Percentiles rank a stretch among this genome's conserved stretches.
Conservation (phyloP, 1,284 basidiomycete species). For the Pulchroboletus neoregius region DNA sequence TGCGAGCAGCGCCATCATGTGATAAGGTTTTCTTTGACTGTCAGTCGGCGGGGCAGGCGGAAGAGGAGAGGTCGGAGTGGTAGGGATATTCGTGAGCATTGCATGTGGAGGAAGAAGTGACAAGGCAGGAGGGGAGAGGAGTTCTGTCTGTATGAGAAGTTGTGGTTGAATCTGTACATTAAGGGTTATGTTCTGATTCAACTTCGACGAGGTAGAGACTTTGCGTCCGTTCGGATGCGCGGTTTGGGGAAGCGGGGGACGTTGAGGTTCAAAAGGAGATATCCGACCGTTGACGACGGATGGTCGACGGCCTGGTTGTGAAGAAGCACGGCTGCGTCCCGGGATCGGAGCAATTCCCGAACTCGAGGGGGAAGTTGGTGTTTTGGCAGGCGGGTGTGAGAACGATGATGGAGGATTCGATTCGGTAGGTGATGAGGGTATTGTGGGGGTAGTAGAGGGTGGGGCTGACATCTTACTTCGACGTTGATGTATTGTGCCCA, state of each 20-base stretch:
- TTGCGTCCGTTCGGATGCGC: constrained; percentile 48
- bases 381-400: constrained; percentile 38
- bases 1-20: constrained; percentile 79
- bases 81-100: constrained; percentile 53
- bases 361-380: constrained; percentile 41
- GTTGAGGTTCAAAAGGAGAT: constrained; percentile 43
- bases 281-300: constrained; percentile 47
- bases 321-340: constrained; percentile 59
- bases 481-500: constrained; percentile 68
- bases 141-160: constrained; percentile 51
- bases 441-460: constrained; percentile 42
- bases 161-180: constrained; percentile 39
- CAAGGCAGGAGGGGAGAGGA: constrained; percentile 40
- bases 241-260: constrained; percentile 48
- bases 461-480: constrained; percentile 60
- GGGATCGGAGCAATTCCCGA: constrained; percentile 29
- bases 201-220: constrained; percentile 55
- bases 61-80: constrained; percentile 70
- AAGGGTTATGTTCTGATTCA: constrained; percentile 43
- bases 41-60: constrained; percentile 68
- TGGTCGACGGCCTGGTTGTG: constrained; percentile 65
- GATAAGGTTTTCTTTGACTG: constrained; percentile 81
- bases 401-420: constrained; percentile 47
- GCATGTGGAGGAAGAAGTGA: constrained; percentile 51
- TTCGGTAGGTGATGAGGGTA: constrained; percentile 57